Conservation (phyloP, 2,329 filamentous ascomycete species). For the Xylogone sp. region DNA sequence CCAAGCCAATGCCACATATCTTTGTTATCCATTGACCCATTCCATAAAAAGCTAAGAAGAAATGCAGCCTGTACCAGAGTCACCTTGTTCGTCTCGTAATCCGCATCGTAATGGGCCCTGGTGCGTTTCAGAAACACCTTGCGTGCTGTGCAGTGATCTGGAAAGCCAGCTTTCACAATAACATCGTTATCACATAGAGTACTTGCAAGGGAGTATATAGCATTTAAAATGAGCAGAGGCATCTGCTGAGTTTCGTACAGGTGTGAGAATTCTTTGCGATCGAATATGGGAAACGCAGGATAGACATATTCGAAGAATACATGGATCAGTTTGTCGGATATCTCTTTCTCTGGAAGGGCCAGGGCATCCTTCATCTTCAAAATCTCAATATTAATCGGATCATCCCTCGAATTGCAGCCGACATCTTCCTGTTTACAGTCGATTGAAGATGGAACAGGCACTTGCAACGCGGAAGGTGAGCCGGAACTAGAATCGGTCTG, state of each 20-base stretch:
- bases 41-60: conserved; percentile 53
- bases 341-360: not conserved
- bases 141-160: not conserved
- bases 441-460: not conserved
- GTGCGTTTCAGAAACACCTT: not conserved
- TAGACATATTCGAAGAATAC: not conserved
- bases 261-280: not conserved
- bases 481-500: not conserved
- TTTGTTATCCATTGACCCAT: conserved; percentile 42
- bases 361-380: not conserved
- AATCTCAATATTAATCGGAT: not conserved
- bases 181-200: not conserved
- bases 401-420: not conserved
- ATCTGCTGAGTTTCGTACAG: not conserved
- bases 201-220: not conserved
- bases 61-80: conserved; percentile 48
- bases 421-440: not conserved
- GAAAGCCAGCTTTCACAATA: not conserved
- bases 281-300: not conserved
- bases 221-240: not conserved
- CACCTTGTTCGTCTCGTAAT: conserved; percentile 48
- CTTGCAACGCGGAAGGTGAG: not conserved
- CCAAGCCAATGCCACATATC: conserved; percentile 48
- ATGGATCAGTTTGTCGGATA: not conserved
- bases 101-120: conserved; percentile 39